Percentiles rank a stretch among this genome's conserved stretches.
phyloP scores from a whole-genome alignment of 2,329 filamentous ascomycete genomes.

The Exophiala sp. region DNA sequence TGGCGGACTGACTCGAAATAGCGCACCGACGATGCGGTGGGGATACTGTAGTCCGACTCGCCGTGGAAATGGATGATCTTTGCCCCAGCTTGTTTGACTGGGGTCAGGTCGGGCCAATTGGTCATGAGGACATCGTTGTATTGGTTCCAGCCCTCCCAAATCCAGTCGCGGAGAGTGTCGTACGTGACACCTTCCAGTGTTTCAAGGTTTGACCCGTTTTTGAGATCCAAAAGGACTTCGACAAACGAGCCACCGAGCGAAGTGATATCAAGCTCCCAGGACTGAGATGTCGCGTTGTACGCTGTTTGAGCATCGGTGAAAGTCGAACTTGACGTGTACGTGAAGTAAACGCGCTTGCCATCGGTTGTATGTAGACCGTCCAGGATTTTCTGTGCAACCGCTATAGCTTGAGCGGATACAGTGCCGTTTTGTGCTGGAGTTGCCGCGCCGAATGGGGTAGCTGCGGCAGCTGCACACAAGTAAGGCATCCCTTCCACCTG shows the following conservation, averaged over 20 bases:
- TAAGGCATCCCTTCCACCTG: conserved; percentile 45
- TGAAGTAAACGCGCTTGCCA: conserved; percentile 41
- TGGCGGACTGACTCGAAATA: conserved; percentile 54
- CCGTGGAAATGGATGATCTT: conserved; percentile 58
- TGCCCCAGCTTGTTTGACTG: conserved; percentile 52
- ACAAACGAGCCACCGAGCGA: conserved; percentile 32
- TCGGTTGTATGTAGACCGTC: conserved; percentile 41
- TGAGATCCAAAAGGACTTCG: not conserved
- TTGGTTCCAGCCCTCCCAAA: conserved; percentile 44
- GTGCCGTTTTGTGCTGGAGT: conserved; percentile 33
- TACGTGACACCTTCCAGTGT: conserved; percentile 50
- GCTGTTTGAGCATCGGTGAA: conserved; percentile 29
- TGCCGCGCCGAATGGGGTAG: conserved; percentile 13
- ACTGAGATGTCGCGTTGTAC: conserved; percentile 29
- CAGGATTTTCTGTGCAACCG: conserved; percentile 36
- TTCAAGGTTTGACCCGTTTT: not conserved
- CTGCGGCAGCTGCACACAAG: conserved; percentile 36
- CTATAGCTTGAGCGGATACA: conserved; percentile 31
- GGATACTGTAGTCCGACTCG: conserved; percentile 53
- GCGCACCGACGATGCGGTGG: conserved; percentile 52
- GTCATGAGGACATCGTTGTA: conserved; percentile 55
- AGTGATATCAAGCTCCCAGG: conserved; percentile 33
- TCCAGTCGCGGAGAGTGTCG: conserved; percentile 54
- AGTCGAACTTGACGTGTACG: conserved; percentile 30
- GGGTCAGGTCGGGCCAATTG: conserved; percentile 51